Conservation (phyloP, 2,329 filamentous ascomycete species). For the Fusarium armeniacum region DNA sequence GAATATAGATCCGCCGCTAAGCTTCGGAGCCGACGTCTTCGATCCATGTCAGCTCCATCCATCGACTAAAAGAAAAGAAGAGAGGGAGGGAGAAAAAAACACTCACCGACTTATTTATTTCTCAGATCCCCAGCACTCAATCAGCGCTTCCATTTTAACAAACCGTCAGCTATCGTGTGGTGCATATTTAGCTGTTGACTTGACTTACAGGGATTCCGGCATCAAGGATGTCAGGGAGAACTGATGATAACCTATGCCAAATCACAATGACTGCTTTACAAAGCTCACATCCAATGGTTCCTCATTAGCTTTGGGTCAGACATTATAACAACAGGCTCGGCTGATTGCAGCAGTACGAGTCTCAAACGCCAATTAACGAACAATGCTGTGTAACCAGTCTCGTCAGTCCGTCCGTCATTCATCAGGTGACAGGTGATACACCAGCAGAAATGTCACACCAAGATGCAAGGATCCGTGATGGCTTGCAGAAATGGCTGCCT, state of each 20-base stretch:
- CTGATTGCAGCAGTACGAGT: constrained; percentile 32
- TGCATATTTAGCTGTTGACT: neutral
- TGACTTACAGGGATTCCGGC: constrained; percentile 32
- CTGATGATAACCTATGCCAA: constrained; percentile 11
- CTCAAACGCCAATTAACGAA: constrained; percentile 17
- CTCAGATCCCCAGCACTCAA: neutral
- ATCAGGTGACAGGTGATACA: constrained; percentile 35
- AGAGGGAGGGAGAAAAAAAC: constrained; percentile 1
- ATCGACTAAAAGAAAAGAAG: constrained; percentile 1
- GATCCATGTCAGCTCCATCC: constrained; percentile 1
- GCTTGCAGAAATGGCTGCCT: constrained; percentile 34
- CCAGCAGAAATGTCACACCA: constrained; percentile 15
- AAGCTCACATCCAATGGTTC: constrained; percentile 3
- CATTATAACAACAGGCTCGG: constrained; percentile 19
- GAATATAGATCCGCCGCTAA: constrained; percentile 3
- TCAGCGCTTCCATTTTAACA: neutral
- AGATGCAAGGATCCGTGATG: constrained; percentile 31
- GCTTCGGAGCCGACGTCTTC: constrained; percentile 20
- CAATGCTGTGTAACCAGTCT: constrained; percentile 28
- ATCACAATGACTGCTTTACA: constrained; percentile 14
- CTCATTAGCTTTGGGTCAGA: neutral
- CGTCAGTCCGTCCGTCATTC: constrained; percentile 19
- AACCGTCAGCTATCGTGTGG: neutral
- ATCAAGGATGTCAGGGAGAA: constrained; percentile 15
- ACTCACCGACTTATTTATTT: constrained; percentile 33